Percentiles rank a stretch among this genome's conserved stretches.
Conservation (phyloP, 2,329 filamentous ascomycete species). For the Xylaria sp. region DNA sequence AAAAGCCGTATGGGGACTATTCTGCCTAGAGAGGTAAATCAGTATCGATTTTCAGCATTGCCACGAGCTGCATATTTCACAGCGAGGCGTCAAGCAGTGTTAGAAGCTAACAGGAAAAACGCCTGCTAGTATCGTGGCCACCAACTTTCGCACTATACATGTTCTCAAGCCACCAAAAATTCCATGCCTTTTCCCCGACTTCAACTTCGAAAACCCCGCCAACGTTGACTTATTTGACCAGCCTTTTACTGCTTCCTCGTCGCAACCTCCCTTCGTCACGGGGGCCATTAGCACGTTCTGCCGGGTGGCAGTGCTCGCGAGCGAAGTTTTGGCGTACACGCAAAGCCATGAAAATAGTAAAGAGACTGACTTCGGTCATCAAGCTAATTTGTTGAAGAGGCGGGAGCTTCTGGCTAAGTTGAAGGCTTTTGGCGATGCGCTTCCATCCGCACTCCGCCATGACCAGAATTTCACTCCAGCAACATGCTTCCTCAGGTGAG, state of each 20-base stretch:
- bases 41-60: not conserved
- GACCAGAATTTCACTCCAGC: slow-evolving; percentile 33
- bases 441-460: slow-evolving; percentile 20
- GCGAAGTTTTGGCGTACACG: slow-evolving; percentile 4
- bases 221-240: slow-evolving; percentile 27
- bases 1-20: slow-evolving; percentile 27
- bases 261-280: slow-evolving; percentile 19
- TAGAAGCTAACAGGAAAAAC: slow-evolving; percentile 14
- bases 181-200: slow-evolving; percentile 30
- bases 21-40: slow-evolving; percentile 35
- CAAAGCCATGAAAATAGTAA: slow-evolving; percentile 1
- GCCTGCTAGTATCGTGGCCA: slow-evolving; percentile 15
- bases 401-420: slow-evolving; percentile 2
- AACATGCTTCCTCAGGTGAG: slow-evolving; percentile 34
- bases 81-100: not conserved
- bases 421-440: not conserved
- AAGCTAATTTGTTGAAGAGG: not conserved
- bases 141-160: slow-evolving; percentile 14
- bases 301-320: slow-evolving; percentile 19
- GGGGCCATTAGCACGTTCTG: slow-evolving; percentile 24
- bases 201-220: not conserved
- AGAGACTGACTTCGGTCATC: not conserved
- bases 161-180: slow-evolving; percentile 11
- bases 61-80: not conserved
- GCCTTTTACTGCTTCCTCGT: slow-evolving; percentile 13